Percentiles rank a stretch among this genome's conserved stretches.
These are phyloP conservation scores for Fibroporia radiculosa DNA, from an alignment of 768 basidiomycete species.

Conservation along the genomic window DNA sequence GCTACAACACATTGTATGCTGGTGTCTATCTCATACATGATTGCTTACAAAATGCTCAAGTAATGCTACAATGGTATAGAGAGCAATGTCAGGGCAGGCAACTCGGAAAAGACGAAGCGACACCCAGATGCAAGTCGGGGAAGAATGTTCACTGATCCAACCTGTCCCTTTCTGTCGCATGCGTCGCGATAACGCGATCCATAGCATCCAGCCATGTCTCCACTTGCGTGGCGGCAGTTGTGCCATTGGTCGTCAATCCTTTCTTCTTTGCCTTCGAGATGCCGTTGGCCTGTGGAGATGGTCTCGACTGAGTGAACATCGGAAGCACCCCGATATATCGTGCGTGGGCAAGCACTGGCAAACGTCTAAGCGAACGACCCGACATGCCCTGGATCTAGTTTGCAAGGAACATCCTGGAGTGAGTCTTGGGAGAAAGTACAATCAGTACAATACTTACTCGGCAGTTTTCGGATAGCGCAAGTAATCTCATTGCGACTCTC, in stretches of 20 bases:
- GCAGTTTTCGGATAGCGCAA: slow-evolving; percentile 69
- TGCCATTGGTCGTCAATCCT: background rate
- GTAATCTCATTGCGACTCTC: slow-evolving; percentile 47
- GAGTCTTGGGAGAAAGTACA: background rate
- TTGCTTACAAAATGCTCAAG: too few species aligned
- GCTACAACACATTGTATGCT: too few species aligned
- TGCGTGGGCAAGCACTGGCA: slow-evolving; percentile 93
- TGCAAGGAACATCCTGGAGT: background rate
- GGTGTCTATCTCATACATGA: too few species aligned
- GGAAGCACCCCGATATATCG: slow-evolving; percentile 59
- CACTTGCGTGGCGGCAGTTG: slow-evolving; percentile 33
- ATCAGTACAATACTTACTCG: slow-evolving; percentile 45
- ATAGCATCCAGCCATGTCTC: slow-evolving; percentile 82
- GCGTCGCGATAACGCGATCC: slow-evolving; percentile 62
- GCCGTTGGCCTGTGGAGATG: slow-evolving; percentile 1
- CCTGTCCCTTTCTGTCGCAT: slow-evolving; percentile 43
- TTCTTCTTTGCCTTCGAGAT: slow-evolving; percentile 6
- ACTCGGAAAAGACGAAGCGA: too few species aligned
- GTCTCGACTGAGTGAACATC: background rate
- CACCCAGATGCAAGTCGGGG: too few species aligned
- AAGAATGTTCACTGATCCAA: slow-evolving; percentile 28
- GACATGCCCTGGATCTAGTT: slow-evolving; percentile 78
- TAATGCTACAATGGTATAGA: too few species aligned
- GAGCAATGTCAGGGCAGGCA: too few species aligned
- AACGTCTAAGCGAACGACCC: slow-evolving; percentile 81